A percentile compares a stretch with the other conserved stretches of the same genome.
Conservation (phyloP, 2,329 filamentous ascomycete species). For the Monilinia polystroma region DNA sequence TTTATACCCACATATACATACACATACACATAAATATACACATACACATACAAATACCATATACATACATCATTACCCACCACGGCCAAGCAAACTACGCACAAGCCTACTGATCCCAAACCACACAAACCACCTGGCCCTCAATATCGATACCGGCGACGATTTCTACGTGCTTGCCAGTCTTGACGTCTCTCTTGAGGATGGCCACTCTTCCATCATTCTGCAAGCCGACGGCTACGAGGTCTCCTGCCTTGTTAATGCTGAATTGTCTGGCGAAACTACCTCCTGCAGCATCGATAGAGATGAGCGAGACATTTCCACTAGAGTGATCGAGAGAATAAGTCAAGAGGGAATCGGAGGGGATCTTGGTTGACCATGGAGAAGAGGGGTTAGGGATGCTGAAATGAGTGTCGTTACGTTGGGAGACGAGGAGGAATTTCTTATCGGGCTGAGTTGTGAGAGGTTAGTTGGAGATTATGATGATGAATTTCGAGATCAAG, state of each 20-base stretch:
- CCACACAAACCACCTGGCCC: conserved; percentile 35
- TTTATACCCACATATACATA: too few species aligned
- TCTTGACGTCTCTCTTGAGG: conserved; percentile 43
- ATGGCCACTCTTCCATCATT: conserved; percentile 45
- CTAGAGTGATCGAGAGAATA: conserved; percentile 54
- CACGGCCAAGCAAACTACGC: background rate
- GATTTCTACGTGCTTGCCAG: conserved; percentile 41
- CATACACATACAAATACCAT: background rate
- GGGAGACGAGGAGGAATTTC: conserved; percentile 65
- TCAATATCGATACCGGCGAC: conserved; percentile 32
- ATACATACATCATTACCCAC: background rate
- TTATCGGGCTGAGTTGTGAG: conserved; percentile 50
- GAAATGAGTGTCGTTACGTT: conserved; percentile 61
- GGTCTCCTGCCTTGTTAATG: conserved; percentile 46
- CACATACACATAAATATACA: too few species aligned
- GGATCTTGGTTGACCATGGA: conserved; percentile 45
- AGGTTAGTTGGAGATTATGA: background rate
- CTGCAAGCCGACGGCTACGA: conserved; percentile 50
- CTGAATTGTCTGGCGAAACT: conserved; percentile 48
- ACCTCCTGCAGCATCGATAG: conserved; percentile 48
- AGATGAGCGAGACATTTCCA: conserved; percentile 46
- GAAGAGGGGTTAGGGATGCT: conserved; percentile 49
- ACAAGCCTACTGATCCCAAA: conserved; percentile 36
- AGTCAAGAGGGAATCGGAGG: conserved; percentile 64
- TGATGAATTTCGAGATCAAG: rapidly evolving